These are phyloP conservation scores for Melaleuca alternifolia DNA, from an alignment of 345 rosid genomes.

Conservation along the genomic window DNA sequence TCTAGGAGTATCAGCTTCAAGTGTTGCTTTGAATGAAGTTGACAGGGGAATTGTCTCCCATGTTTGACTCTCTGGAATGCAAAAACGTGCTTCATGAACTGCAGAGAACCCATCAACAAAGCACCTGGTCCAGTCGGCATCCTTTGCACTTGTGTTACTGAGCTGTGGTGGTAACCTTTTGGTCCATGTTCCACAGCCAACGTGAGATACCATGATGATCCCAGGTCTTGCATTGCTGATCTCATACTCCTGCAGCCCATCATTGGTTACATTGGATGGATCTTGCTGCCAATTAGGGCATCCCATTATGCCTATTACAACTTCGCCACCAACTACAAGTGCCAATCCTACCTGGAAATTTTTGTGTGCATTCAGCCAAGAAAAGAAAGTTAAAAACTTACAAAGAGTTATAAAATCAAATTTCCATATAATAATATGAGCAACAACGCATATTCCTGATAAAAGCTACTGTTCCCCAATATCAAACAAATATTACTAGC, in stretches of 20 bases:
- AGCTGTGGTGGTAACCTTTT: slow-evolving; percentile 19
- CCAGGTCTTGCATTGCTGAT: slow-evolving; percentile 23
- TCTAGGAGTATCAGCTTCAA: slow-evolving; percentile 22
- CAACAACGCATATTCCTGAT: not conserved
- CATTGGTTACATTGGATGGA: slow-evolving; percentile 8
- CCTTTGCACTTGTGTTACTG: slow-evolving; percentile 13
- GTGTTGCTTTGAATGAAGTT: slow-evolving; percentile 25
- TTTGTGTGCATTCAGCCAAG: slow-evolving; percentile 3
- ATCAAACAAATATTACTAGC: not conserved
- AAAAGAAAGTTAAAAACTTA: not conserved
- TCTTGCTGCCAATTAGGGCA: slow-evolving; percentile 76
- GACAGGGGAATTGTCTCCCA: slow-evolving; percentile 76
- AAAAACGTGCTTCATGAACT: slow-evolving; percentile 49
- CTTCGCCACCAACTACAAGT: slow-evolving; percentile 75
- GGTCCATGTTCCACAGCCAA: slow-evolving; percentile 80
- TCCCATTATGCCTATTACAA: slow-evolving; percentile 76
- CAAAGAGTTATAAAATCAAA: not conserved
- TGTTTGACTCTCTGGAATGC: slow-evolving; percentile 66
- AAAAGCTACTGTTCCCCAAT: not conserved
- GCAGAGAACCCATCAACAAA: slow-evolving; percentile 43
- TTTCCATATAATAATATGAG: not conserved
- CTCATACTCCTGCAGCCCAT: slow-evolving; percentile 7
- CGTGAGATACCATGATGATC: slow-evolving; percentile 59
- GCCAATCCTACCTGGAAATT: slow-evolving; percentile 78
- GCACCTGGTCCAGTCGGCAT: slow-evolving; percentile 58